Conservation (phyloP, 257 asterid genomes). For the Nicotiana otophora region DNA sequence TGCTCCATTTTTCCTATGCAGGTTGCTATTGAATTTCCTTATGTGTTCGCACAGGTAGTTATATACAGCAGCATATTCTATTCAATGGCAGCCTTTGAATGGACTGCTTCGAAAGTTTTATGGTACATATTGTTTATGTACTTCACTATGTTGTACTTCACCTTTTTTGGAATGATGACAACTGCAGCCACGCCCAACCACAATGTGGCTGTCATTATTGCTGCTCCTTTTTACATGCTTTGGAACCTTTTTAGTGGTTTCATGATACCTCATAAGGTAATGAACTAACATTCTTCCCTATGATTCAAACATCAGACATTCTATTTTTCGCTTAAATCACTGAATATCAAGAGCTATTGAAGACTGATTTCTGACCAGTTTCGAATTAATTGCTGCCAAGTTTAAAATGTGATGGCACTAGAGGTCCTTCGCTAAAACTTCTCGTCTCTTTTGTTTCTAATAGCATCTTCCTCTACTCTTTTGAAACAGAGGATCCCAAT, state of each 20-base stretch:
- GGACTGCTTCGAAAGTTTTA: constrained; percentile 55
- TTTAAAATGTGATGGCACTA: background rate
- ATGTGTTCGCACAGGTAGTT: constrained; percentile 60
- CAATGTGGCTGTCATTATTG: constrained; percentile 77
- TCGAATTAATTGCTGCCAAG: background rate
- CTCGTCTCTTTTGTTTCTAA: constrained; percentile 8
- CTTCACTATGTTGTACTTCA: constrained; percentile 82
- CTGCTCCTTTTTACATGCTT: constrained; percentile 92
- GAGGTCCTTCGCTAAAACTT: background rate
- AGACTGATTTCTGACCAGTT: background rate
- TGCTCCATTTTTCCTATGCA: constrained; percentile 25
- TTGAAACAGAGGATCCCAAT: constrained; percentile 66
- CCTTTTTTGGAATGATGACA: constrained; percentile 96
- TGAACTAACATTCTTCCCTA: background rate
- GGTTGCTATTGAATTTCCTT: constrained; percentile 89
- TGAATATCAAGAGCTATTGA: background rate
- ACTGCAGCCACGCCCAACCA: constrained; percentile 93
- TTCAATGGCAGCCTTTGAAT: constrained; percentile 79
- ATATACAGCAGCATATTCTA: constrained; percentile 69
- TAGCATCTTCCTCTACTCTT: background rate
- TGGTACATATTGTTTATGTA: constrained; percentile 75
- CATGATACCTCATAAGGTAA: constrained; percentile 94
- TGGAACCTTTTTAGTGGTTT: constrained; percentile 97
- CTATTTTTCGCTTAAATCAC: background rate
- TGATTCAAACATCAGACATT: background rate